These are phyloP conservation scores for Ophiostoma himal-ulmi DNA, from an alignment of 2,329 filamentous ascomycete genomes.

Conservation along the genomic window DNA sequence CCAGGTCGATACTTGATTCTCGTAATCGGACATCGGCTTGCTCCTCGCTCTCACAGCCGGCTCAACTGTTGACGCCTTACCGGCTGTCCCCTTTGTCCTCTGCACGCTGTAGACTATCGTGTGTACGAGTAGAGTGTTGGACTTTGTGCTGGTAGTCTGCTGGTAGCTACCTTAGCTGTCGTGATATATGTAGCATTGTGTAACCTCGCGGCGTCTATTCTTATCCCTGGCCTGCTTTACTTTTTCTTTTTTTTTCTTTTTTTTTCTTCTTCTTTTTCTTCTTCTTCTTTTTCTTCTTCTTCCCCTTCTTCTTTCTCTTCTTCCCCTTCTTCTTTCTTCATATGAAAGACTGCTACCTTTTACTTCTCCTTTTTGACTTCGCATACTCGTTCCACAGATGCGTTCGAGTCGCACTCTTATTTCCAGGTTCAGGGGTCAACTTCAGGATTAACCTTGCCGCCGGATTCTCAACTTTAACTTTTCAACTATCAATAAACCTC, in stretches of 20 bases:
- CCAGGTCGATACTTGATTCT: not conserved
- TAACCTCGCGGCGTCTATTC: constrained; percentile 3
- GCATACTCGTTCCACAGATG: not conserved
- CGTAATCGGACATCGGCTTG: not conserved
- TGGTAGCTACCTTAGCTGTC: not conserved
- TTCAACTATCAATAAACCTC: too few species aligned
- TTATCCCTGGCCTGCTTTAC: not conserved
- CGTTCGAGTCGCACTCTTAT: not conserved
- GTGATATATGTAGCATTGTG: not conserved
- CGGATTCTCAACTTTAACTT: not conserved
- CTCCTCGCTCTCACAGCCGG: not conserved
- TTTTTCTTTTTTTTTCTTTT: not conserved
- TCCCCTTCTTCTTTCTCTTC: not conserved
- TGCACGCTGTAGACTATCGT: not conserved
- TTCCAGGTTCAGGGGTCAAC: not conserved
- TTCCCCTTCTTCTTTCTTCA: not conserved
- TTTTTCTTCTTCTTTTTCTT: not conserved
- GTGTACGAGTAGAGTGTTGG: not conserved
- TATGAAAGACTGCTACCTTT: not conserved
- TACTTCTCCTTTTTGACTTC: not conserved
- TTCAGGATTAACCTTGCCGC: not conserved
- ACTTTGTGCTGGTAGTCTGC: not conserved
- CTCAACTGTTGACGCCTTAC: constrained; percentile 1
- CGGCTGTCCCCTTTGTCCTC: not conserved
- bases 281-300: not conserved